Evolutionary conservation across 208 protist species (phyloP), one percentile per base, ranked within the genome.

Genomic region (Crithidia bombi): DNA sequence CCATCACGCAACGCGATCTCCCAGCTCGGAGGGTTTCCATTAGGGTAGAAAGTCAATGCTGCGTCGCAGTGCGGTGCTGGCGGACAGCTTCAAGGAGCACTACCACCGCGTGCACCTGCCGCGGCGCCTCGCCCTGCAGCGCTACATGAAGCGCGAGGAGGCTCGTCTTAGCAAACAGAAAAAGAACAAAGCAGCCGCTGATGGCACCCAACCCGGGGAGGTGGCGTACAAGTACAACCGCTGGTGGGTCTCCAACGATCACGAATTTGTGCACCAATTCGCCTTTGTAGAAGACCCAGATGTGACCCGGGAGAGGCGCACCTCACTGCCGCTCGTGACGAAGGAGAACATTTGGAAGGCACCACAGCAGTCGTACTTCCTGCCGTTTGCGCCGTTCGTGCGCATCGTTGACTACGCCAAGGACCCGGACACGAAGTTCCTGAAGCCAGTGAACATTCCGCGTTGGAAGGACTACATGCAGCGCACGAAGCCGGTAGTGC

Each of bases 391-490:
- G 2, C 91, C 91, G 6, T 94, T 86, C 58, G 81, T 96, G 23
- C 87, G 88, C 26, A 86, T 96, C 0, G 84, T 94, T 23, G 89
- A 96, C 69, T 96, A 96, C 69, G 78, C 87, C 30, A 94, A 94
- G 61, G 91, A 96, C 69, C 79, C 89, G 0, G 91, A 96, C 74
- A 63, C 84, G 12, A 95, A 94, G 82, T 93, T 94, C 62, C 58
- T 96, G 41, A 89, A 85, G 61, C 89, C 91, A 26, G 78, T 94
- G 6, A 96, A 93, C 76, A 66, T 96, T 25, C 91, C 91, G 2
- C 82, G 89, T 19, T 96, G 91, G 89, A 96, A 96, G 79, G 91
- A 96, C 65, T 96, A 94, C 78, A 96, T 96, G 91, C 86, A 92
- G 65, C 89, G 91, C 46, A 91, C 87, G 25, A 96, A 94, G 75